Conservation (phyloP, 139 green algal genomes). For the Closterium sp. region DNA sequence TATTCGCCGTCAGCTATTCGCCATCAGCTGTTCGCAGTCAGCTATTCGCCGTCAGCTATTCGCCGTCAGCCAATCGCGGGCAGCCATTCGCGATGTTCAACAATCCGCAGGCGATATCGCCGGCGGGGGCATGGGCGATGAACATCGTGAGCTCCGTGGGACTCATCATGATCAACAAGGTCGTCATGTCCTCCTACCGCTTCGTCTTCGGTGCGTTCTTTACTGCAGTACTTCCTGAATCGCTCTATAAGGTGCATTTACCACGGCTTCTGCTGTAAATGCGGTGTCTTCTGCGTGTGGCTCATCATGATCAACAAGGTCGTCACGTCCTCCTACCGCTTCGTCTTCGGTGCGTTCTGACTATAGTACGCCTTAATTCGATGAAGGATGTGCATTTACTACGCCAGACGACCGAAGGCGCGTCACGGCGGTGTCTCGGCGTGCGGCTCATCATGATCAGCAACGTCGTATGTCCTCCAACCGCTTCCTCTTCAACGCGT, state of each 20-base stretch:
- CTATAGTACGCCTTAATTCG: no score
- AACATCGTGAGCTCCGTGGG: conserved; percentile 46
- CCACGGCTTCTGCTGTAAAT: no score
- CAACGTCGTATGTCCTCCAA: background rate
- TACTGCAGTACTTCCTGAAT: background rate
- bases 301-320: conserved; percentile 53
- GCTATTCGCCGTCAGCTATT: background rate
- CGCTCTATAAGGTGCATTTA: background rate
- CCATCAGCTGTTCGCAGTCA: background rate
- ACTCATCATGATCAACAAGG: conserved; percentile 50
- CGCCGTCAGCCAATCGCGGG: background rate
- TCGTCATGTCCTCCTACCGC: conserved; percentile 34
- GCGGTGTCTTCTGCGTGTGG: background rate
- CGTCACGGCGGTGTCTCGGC: no score
- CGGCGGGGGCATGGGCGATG: conserved; percentile 12
- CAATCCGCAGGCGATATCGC: background rate
- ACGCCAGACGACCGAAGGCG: no score
- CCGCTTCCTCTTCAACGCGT: background rate
- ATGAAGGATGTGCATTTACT: no score
- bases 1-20: no score
- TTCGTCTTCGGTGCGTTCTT: conserved; percentile 14
- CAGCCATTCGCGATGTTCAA: background rate
- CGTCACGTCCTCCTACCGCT: conserved; percentile 19
- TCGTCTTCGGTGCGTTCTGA: conserved; percentile 33
- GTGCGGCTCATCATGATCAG: no score